These are phyloP conservation scores for Colletotrichum scovillei DNA, from an alignment of 2,329 filamentous ascomycete genomes.

Conservation along the genomic window DNA sequence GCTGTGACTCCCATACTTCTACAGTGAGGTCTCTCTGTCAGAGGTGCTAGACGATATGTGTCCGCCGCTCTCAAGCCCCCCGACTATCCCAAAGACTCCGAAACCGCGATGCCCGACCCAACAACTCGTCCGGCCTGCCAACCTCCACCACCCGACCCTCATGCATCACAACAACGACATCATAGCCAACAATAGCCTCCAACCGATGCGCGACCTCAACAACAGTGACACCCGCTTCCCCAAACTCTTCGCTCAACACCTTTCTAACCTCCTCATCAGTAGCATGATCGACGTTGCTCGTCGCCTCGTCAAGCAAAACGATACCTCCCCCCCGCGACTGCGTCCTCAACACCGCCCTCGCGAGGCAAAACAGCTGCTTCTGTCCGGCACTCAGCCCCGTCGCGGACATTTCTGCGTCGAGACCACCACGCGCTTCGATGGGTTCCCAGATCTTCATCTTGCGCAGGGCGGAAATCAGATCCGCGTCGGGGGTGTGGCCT, in stretches of 20 bases:
- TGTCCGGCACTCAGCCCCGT: constrained; percentile 55
- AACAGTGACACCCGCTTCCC: constrained; percentile 38
- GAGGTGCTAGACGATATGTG: no score
- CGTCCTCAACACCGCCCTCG: constrained; percentile 53
- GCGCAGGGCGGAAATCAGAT: constrained; percentile 54
- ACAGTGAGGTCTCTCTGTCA: no score
- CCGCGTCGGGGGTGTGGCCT: constrained; percentile 46
- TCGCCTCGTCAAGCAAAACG: constrained; percentile 46
- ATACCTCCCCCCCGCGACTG: constrained; percentile 40
- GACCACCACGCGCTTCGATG: constrained; percentile 49
- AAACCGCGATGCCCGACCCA: constrained; percentile 39
- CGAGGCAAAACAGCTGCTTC: constrained; percentile 59
- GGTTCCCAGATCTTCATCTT: constrained; percentile 55
- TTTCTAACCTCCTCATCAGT: constrained; percentile 43
- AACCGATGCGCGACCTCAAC: constrained; percentile 46
- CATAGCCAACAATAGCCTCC: constrained; percentile 42
- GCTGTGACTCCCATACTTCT: no score
- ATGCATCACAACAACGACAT: constrained; percentile 44
- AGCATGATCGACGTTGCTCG: constrained; percentile 44
- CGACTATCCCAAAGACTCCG: constrained; percentile 39
- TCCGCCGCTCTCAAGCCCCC: constrained; percentile 14
- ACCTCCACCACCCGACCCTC: constrained; percentile 42
- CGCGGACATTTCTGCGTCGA: constrained; percentile 47
- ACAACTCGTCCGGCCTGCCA: constrained; percentile 40
- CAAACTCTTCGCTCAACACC: constrained; percentile 38